Base-by-base conservation (phyloP, 2,329 filamentous ascomycete species). In the Xylogone sp. region DNA sequence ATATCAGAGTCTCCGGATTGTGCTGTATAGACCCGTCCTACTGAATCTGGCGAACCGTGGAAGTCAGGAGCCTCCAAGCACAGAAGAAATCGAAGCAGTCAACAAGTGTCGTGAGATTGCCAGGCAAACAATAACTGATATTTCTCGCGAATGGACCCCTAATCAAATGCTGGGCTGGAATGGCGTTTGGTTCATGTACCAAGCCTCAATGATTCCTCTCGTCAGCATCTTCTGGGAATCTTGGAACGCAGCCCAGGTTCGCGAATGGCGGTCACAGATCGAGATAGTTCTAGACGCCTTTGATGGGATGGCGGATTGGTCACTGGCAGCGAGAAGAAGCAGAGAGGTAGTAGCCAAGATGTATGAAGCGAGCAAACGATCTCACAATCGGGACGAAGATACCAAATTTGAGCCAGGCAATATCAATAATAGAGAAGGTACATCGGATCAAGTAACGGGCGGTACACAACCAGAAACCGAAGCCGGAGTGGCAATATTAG, bases 81-180 rank as follows among this genome's bases (percentile, higher is more conserved):
- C 63, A 75, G 81, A 89, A 54, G 87, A 92, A 58, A 77, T 85
- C 48, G 75, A 79, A 0, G 83, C 86, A 3, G 81, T 91, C 29
- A 79, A 83, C 53, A 82, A 81, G 24, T 91, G 87, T 65, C 79
- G 86, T 18, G 77, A 83, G 48, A 77, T 90, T 1, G 87, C 88
- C 8, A 82, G 81, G 55, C 78, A 84, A 56, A 85, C 85, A 0
- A 88, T 92, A 56, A 79, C 84, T 52, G 86, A 90, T 53, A 89
- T 92, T 55, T 78, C 83, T 10, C 73, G 76, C 20, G 86, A 87
- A 56, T 90, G 86, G 71, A 80, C 81, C 44, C 79, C 83, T 44
- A 88, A 89, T 63, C 82, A 90, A 63, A 88, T 92, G 71, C 83
- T 82, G 0, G 87, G 87, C 8, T 92, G 87, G 88, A 89, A 90